Percentiles rank a stretch among this genome's conserved stretches.
Conservation (phyloP, 2,329 filamentous ascomycete genomes). For the Fusarium paranaense region DNA sequence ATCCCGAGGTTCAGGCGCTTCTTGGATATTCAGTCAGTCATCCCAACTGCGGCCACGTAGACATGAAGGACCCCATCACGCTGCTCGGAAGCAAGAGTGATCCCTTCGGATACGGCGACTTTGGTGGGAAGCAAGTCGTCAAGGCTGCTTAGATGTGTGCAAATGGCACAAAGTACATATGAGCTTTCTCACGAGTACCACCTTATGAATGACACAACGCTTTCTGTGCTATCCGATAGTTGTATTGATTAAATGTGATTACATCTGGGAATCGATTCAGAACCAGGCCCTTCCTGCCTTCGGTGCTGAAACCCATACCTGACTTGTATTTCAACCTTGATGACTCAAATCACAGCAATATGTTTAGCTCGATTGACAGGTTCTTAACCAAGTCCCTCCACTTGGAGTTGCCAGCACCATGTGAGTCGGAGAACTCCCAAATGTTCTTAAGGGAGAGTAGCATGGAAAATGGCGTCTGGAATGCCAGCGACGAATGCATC, state of each 20-base stretch:
- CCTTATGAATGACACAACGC: not conserved
- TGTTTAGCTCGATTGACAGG: not conserved
- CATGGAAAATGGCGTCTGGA: not conserved
- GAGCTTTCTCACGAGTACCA: not conserved
- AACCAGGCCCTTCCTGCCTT: not conserved
- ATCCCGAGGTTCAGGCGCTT: slow-evolving; percentile 11
- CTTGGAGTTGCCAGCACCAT: not conserved
- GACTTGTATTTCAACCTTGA: not conserved
- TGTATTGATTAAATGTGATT: not conserved
- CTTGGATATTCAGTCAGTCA: slow-evolving; percentile 7
- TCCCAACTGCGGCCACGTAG: slow-evolving; percentile 1
- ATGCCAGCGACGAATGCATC: not conserved
- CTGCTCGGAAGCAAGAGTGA: slow-evolving; percentile 8
- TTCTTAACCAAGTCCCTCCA: not conserved
- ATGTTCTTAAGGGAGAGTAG: not conserved
- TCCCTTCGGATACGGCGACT: slow-evolving; percentile 3
- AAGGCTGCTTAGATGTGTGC: not conserved
- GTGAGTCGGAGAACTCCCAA: not conserved
- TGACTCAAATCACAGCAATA: not conserved
- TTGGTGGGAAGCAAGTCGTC: not conserved
- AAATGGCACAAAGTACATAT: not conserved
- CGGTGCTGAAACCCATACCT: not conserved
- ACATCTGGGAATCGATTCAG: not conserved
- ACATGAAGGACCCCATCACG: slow-evolving; percentile 5
- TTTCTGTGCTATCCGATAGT: not conserved